These are phyloP conservation scores for Syzygium oleosum DNA, from an alignment of 345 rosid species.

Conservation along the genomic window DNA sequence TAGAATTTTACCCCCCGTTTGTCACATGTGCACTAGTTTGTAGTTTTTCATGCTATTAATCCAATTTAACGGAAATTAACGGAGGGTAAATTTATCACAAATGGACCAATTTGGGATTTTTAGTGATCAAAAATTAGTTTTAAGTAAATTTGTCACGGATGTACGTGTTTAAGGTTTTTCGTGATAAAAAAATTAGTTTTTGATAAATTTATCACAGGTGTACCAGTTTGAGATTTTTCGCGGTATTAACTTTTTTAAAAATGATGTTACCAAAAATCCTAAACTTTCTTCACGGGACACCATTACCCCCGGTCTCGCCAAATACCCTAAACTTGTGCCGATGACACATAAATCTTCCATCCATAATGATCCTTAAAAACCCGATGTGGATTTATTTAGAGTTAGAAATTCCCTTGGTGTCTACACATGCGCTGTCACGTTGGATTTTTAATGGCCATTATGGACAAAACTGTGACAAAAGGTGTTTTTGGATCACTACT, in stretches of 20 bases:
- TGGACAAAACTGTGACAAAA: background rate
- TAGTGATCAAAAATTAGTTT: too few species aligned
- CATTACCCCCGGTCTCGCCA: background rate
- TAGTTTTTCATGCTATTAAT: too few species aligned
- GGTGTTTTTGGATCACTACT: background rate
- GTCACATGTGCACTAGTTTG: too few species aligned
- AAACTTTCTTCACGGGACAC: background rate
- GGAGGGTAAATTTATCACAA: too few species aligned
- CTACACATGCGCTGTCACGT: fast-evolving
- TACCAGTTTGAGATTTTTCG: too few species aligned
- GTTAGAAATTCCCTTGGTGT: background rate
- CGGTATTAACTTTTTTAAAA: background rate
- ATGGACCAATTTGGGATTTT: too few species aligned
- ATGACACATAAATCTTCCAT: background rate
- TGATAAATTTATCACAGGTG: too few species aligned
- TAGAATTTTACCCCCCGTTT: too few species aligned
- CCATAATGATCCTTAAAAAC: background rate
- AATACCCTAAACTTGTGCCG: background rate
- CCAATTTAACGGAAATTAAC: too few species aligned
- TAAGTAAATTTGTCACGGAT: too few species aligned
- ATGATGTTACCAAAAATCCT: background rate
- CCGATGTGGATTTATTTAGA: background rate
- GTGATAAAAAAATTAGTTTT: too few species aligned
- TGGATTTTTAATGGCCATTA: background rate
- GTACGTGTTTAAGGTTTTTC: too few species aligned